Evolutionary conservation across 768 basidiomycete genomes (phyloP).

Genomic region (Rhizopogon rudus): DNA sequence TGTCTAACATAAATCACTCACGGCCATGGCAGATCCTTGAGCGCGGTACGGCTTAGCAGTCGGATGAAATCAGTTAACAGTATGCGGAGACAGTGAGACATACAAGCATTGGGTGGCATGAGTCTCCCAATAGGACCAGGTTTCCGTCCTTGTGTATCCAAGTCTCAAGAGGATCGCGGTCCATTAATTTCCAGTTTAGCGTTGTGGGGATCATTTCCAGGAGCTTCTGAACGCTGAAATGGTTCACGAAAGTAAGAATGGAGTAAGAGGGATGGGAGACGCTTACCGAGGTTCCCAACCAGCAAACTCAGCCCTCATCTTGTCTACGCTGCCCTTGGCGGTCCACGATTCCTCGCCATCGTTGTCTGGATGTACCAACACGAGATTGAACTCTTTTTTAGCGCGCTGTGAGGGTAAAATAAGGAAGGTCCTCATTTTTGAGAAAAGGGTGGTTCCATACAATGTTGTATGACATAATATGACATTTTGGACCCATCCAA

Average conservation of each 20-base stretch:
- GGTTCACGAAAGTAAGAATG: slow-evolving; percentile 3
- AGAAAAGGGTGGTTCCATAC: slow-evolving; percentile 20
- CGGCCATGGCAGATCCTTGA: slow-evolving; percentile 53
- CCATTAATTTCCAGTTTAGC: slow-evolving; percentile 43
- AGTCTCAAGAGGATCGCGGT: slow-evolving; percentile 40
- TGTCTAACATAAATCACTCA: slow-evolving; percentile 18
- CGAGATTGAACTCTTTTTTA: slow-evolving; percentile 40
- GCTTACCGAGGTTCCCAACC: slow-evolving; percentile 46
- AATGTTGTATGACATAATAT: slow-evolving; percentile 42
- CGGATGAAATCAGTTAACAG: not conserved
- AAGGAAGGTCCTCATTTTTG: not conserved
- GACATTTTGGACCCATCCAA: slow-evolving; percentile 54
- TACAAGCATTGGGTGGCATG: slow-evolving; percentile 52
- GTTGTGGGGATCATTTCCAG: slow-evolving; percentile 38
- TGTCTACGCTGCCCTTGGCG: slow-evolving; percentile 34
- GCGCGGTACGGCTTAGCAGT: slow-evolving; percentile 42
- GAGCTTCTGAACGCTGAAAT: slow-evolving; percentile 39
- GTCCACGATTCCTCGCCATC: slow-evolving; percentile 41
- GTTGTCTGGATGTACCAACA: slow-evolving; percentile 37
- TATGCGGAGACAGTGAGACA: not conserved
- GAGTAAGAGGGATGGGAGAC: not conserved
- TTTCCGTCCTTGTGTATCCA: slow-evolving; percentile 43
- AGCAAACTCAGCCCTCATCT: slow-evolving; percentile 42
- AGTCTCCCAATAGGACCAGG: slow-evolving; percentile 46
- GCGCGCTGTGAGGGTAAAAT: slow-evolving; percentile 18